These are phyloP conservation scores for Cyclotella distinguenda DNA, from an alignment of 108 stramenopile species.

Conservation along the genomic window DNA sequence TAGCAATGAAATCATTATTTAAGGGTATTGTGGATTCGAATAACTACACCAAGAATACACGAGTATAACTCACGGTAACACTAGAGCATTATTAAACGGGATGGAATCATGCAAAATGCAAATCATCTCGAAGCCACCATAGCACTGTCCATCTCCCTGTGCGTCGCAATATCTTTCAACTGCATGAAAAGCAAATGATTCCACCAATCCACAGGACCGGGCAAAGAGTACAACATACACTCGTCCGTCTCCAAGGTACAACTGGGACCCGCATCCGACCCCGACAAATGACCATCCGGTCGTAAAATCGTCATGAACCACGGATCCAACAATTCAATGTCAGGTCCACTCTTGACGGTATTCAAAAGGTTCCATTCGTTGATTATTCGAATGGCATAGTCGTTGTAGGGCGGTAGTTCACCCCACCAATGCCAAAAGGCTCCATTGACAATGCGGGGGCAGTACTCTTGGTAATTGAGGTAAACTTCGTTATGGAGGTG, in stretches of 20 bases:
- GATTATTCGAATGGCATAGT: constrained; percentile 41
- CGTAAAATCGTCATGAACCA: constrained; percentile 50
- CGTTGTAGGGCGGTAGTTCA: constrained; percentile 44
- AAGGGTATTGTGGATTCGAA: too few species aligned
- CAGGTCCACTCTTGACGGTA: constrained; percentile 31
- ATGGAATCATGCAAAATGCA: not conserved
- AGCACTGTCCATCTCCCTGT: constrained; percentile 16
- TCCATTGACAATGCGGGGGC: constrained; percentile 20
- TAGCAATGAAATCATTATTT: too few species aligned
- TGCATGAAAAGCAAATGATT: constrained; percentile 53
- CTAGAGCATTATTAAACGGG: not conserved
- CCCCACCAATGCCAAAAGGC: constrained; percentile 48
- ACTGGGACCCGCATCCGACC: constrained; percentile 36
- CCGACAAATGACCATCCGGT: constrained; percentile 53
- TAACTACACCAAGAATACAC: not conserved
- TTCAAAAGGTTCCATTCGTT: constrained; percentile 33
- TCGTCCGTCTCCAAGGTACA: constrained; percentile 16
- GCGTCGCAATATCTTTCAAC: constrained; percentile 35
- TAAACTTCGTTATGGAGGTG: constrained; percentile 26
- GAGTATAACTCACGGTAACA: not conserved
- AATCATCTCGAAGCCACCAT: constrained; percentile 30
- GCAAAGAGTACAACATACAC: constrained; percentile 53
- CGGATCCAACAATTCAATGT: constrained; percentile 49
- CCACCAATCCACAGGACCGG: constrained; percentile 67
- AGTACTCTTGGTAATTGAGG: constrained; percentile 18